Conservation (phyloP, 2,329 filamentous ascomycete genomes). For the Clonostachys chloroleuca region DNA sequence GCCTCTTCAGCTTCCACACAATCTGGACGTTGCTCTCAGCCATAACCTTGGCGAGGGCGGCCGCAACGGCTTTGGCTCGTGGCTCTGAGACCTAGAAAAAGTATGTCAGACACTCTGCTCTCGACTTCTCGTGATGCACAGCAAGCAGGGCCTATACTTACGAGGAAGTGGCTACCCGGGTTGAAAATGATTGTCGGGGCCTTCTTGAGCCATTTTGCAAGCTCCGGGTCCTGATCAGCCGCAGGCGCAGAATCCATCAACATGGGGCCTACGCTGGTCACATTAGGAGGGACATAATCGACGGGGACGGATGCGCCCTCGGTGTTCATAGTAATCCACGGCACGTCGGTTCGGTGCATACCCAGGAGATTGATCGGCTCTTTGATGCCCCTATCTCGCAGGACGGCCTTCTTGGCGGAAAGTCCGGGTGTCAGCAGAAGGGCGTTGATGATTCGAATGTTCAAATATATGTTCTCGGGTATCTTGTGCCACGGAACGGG, state of each 20-base stretch:
- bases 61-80: constrained; percentile 8
- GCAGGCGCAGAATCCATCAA: constrained; percentile 8
- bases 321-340: constrained; percentile 17
- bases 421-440: constrained; percentile 16
- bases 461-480: constrained; percentile 23
- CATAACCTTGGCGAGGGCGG: constrained; percentile 9
- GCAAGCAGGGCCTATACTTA: background rate
- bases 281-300: constrained; percentile 10
- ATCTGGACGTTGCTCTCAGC: constrained; percentile 12
- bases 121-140: background rate
- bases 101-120: constrained; percentile 3
- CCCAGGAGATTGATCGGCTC: constrained; percentile 13
- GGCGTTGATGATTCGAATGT: constrained; percentile 18
- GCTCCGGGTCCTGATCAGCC: constrained; percentile 15
- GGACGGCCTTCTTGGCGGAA: constrained; percentile 10
- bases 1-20: constrained; percentile 15
- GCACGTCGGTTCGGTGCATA: constrained; percentile 17
- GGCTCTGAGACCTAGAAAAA: constrained; percentile 5
- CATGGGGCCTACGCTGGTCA: constrained; percentile 13
- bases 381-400: constrained; percentile 9
- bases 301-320: constrained; percentile 15
- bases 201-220: constrained; percentile 11
- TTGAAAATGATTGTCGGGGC: constrained; percentile 16
- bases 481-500: constrained; percentile 33
- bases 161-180: constrained; percentile 10